Percentiles rank a stretch among this genome's conserved stretches.
Evolutionary conservation across 495 filamentous ascomycete genomes (phyloP).

Genomic region (Aspergillus sclerotioniger): DNA sequence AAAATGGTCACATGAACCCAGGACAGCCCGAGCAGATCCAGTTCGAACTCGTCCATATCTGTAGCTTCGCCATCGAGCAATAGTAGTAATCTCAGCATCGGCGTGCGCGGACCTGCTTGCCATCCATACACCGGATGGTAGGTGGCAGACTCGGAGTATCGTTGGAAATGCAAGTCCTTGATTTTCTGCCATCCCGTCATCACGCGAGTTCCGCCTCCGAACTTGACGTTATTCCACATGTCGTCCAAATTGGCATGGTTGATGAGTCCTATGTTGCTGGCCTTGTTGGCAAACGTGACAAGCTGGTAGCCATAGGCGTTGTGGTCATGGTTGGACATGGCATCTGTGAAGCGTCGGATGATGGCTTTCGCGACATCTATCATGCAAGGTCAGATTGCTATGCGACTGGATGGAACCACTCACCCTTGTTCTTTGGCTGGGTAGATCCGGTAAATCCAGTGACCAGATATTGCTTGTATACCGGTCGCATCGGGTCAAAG

Average conservation of each 20-base stretch:
- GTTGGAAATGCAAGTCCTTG: constrained; percentile 48
- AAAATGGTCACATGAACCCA: constrained; percentile 52
- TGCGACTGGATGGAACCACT: neutral
- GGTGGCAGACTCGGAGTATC: constrained; percentile 43
- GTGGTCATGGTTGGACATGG: constrained; percentile 45
- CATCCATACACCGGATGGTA: constrained; percentile 49
- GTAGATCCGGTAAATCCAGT: constrained; percentile 32
- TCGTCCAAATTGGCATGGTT: constrained; percentile 37
- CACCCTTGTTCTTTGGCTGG: constrained; percentile 49
- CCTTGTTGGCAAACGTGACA: constrained; percentile 37
- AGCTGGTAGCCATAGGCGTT: constrained; percentile 40
- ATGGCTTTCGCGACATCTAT: constrained; percentile 44
- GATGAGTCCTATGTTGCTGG: constrained; percentile 36
- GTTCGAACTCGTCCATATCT: constrained; percentile 52
- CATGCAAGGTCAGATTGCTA: neutral
- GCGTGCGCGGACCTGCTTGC: constrained; percentile 47
- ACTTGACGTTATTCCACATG: constrained; percentile 34
- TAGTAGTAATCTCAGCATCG: constrained; percentile 43
- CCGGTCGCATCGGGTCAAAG: constrained; percentile 39
- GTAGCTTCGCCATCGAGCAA: constrained; percentile 45
- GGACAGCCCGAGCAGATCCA: constrained; percentile 42
- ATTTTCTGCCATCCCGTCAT: constrained; percentile 51
- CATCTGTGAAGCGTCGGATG: constrained; percentile 43
- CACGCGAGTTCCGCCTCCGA: constrained; percentile 41
- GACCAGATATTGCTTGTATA: constrained; percentile 44